phyloP scores from a whole-genome alignment of 495 filamentous ascomycete genomes.

The Sporormia fimetaria region DNA sequence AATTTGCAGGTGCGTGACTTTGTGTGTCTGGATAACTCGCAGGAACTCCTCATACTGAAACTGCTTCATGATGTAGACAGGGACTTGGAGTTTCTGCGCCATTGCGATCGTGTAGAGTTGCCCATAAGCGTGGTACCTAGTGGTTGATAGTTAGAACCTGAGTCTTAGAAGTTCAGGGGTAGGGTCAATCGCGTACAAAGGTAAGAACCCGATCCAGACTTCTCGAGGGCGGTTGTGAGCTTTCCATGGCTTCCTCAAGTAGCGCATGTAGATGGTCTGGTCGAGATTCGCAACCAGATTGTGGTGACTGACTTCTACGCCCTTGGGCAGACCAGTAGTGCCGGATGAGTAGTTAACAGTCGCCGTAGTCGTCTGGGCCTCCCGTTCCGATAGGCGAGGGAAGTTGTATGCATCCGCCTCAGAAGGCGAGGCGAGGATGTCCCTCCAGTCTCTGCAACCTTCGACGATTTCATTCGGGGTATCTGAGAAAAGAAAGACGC shows the following conservation, averaged over 20 bases:
- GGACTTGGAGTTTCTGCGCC: constrained; percentile 26
- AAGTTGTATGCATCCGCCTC: constrained; percentile 40
- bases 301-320: constrained; percentile 30
- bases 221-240: constrained; percentile 24
- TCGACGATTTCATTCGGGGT: constrained; percentile 20
- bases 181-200: too few relatives aligned
- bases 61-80: constrained; percentile 30
- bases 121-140: constrained; percentile 33
- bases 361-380: constrained; percentile 36
- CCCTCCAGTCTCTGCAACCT: constrained; percentile 41
- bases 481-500: constrained; percentile 43
- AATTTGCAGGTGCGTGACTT: constrained; percentile 30
- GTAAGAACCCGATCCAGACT: constrained; percentile 31
- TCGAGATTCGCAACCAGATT: constrained; percentile 31
- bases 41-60: constrained; percentile 31
- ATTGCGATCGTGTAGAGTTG: constrained; percentile 31
- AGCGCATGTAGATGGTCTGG: constrained; percentile 28
- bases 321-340: constrained; percentile 32
- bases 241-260: constrained; percentile 28
- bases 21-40: constrained; percentile 26
- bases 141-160: too few relatives aligned
- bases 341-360: constrained; percentile 40
- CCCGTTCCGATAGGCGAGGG: constrained; percentile 32
- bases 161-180: too few relatives aligned
- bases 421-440: constrained; percentile 35